Conservation (phyloP, 192 early-diverging fungal genomes). For the Paraglomus brasilianum region DNA sequence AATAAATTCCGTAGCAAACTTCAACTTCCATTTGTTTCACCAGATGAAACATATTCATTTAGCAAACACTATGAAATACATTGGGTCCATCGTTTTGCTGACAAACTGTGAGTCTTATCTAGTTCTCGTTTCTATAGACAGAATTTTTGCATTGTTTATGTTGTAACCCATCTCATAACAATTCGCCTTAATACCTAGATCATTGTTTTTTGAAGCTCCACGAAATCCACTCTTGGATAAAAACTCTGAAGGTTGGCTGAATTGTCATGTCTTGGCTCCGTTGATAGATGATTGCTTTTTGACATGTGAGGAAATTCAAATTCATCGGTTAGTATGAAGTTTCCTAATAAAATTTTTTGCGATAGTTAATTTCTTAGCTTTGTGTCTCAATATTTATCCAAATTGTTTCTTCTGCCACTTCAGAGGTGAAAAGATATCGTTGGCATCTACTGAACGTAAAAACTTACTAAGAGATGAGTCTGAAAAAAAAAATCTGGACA, state of each 20-base stretch:
- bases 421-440: slow-evolving; percentile 18
- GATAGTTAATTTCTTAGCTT: no score
- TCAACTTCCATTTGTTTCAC: slow-evolving; percentile 3
- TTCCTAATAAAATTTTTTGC: no score
- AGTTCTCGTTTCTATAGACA: neutral
- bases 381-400: neutral
- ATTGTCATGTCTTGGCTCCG: slow-evolving; percentile 6
- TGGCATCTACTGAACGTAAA: slow-evolving; percentile 12
- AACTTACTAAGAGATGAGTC: slow-evolving; percentile 23
- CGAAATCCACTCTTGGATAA: slow-evolving; percentile 6
- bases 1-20: neutral
- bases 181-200: no score
- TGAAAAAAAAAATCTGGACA: slow-evolving; percentile 23
- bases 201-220: slow-evolving; percentile 17
- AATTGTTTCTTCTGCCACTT: neutral
- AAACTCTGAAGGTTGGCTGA: slow-evolving; percentile 12
- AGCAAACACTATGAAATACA: slow-evolving; percentile 21
- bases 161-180: neutral
- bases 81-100: slow-evolving; percentile 23
- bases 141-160: slow-evolving; percentile 21
- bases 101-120: slow-evolving; percentile 20
- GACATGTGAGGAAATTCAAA: slow-evolving; percentile 20
- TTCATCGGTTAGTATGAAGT: slow-evolving; percentile 12
- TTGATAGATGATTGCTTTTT: slow-evolving; percentile 26
- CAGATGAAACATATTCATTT: slow-evolving; percentile 19